Evolutionary conservation across 768 basidiomycete species (phyloP).

Genomic region (Chiua virens): DNA sequence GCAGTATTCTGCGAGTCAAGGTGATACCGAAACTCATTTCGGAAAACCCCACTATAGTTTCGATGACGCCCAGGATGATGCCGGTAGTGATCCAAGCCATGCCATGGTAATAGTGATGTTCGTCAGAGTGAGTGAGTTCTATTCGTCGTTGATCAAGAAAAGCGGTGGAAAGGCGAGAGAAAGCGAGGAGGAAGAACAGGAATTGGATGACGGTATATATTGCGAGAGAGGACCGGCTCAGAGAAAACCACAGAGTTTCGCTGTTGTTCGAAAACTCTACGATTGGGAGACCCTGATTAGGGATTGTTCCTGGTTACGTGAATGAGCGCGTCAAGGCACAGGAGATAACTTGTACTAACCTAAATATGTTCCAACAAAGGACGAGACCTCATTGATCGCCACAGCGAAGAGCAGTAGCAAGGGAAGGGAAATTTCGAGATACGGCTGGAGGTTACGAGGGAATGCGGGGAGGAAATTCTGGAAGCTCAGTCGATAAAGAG

Average conservation of each 20-base stretch:
- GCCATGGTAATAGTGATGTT: constrained; percentile 53
- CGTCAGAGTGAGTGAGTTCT: constrained; percentile 45
- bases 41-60: constrained; percentile 64
- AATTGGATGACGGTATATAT: constrained; percentile 59
- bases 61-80: constrained; percentile 61
- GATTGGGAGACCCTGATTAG: constrained; percentile 18
- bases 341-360: constrained; percentile 42
- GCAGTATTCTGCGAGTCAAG: constrained; percentile 57
- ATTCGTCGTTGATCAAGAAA: constrained; percentile 52
- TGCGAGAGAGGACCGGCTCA: constrained; percentile 60
- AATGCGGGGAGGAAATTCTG: constrained; percentile 51
- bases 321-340: neutral
- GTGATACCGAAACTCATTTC: constrained; percentile 50
- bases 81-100: constrained; percentile 65
- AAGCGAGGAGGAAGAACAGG: constrained; percentile 55
- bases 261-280: constrained; percentile 43
- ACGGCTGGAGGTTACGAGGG: constrained; percentile 47
- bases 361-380: constrained; percentile 59
- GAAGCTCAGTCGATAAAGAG: constrained; percentile 58
- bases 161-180: constrained; percentile 54
- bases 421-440: constrained; percentile 46
- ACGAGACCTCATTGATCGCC: constrained; percentile 57
- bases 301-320: constrained; percentile 5
- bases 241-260: constrained; percentile 50
- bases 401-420: constrained; percentile 57